Evolutionary conservation across 2,329 filamentous ascomycete species (phyloP).

Genomic region (Cladophialophora bantiana): DNA sequence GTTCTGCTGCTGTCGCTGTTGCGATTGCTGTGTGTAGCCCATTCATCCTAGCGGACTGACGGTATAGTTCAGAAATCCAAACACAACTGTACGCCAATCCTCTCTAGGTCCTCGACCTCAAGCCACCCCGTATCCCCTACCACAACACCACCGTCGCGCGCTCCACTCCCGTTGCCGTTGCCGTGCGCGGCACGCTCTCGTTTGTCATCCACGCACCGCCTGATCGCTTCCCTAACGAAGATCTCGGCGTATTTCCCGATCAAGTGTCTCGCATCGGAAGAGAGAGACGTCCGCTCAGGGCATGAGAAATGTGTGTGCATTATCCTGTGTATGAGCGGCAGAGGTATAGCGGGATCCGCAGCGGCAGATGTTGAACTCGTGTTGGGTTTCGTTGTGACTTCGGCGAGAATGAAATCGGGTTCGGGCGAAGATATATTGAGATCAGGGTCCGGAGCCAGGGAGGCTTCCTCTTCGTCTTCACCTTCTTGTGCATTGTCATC

Average conservation of each 20-base stretch:
- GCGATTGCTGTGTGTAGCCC: too few relatives aligned
- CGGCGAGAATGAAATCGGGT: slow-evolving; percentile 57
- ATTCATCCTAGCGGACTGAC: not conserved
- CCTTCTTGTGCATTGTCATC: slow-evolving; percentile 7
- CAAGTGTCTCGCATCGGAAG: slow-evolving; percentile 76
- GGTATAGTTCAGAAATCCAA: slow-evolving; percentile 72
- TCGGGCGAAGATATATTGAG: slow-evolving; percentile 42
- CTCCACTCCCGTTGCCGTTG: not conserved
- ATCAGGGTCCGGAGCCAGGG: slow-evolving; percentile 16
- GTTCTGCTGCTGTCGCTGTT: too few relatives aligned
- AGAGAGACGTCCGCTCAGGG: slow-evolving; percentile 73
- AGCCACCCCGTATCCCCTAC: slow-evolving; percentile 44
- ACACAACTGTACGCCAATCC: slow-evolving; percentile 81
- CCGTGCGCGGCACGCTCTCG: slow-evolving; percentile 47
- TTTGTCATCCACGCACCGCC: slow-evolving; percentile 76
- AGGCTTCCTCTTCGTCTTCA: slow-evolving; percentile 23
- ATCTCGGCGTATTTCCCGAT: slow-evolving; percentile 87
- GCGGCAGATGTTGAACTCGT: slow-evolving; percentile 45
- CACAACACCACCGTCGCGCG: slow-evolving; percentile 31
- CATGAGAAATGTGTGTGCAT: slow-evolving; percentile 79
- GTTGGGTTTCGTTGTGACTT: slow-evolving; percentile 47
- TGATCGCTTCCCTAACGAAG: slow-evolving; percentile 88
- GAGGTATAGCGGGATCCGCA: slow-evolving; percentile 65
- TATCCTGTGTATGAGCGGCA: slow-evolving; percentile 75
- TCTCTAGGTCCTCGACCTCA: slow-evolving; percentile 88